phyloP scores from a whole-genome alignment of 345 rosid genomes.

The Heritiera fomes region DNA sequence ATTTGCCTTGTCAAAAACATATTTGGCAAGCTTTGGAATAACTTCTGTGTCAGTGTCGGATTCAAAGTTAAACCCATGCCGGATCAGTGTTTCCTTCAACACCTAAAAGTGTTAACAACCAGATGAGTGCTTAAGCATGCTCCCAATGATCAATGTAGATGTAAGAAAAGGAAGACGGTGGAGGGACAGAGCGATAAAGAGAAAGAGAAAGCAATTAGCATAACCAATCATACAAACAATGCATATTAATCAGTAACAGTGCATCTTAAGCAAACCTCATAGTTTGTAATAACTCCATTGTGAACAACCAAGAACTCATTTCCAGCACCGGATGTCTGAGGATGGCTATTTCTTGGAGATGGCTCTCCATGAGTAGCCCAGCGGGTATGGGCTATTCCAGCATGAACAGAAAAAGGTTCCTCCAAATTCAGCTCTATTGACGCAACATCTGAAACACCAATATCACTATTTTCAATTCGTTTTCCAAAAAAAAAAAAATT shows the following conservation, averaged over 20 bases:
- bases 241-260: too few relatives aligned
- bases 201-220: background rate
- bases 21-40: constrained; percentile 72
- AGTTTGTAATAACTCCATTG: constrained; percentile 71
- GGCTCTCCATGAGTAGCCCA: constrained; percentile 89
- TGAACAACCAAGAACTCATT: constrained; percentile 75
- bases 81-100: constrained; percentile 49
- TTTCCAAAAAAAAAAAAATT: too few relatives aligned
- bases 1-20: constrained; percentile 63
- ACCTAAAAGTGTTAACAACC: constrained; percentile 39
- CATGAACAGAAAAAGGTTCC: constrained; percentile 53
- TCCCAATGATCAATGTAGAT: background rate
- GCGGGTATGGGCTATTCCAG: constrained; percentile 74
- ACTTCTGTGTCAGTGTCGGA: constrained; percentile 82
- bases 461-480: background rate
- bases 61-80: constrained; percentile 66
- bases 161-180: background rate
- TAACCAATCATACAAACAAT: background rate
- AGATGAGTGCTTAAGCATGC: background rate
- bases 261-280: constrained; percentile 44
- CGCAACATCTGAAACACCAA: constrained; percentile 45
- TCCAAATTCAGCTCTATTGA: constrained; percentile 52
- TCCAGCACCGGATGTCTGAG: constrained; percentile 57
- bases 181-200: background rate
- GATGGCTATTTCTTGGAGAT: constrained; percentile 64